A percentile compares a stretch with the other conserved stretches of the same genome.
These are phyloP conservation scores for Zymoseptoria passerinii DNA, from an alignment of 2,329 filamentous ascomycete genomes.

Conservation along the genomic window DNA sequence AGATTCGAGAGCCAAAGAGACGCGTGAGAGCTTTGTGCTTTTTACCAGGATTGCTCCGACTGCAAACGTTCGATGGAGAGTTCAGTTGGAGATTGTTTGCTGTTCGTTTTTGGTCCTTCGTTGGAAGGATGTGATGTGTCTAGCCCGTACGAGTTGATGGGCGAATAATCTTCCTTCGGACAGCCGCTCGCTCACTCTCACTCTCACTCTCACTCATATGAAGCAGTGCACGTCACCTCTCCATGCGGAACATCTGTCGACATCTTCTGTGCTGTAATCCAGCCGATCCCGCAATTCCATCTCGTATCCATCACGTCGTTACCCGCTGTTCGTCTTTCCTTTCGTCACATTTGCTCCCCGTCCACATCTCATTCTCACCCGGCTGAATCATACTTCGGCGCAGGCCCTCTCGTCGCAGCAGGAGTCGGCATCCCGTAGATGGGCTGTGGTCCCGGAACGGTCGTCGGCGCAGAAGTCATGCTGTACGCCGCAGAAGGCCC, in stretches of 20 bases:
- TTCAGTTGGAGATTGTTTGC: too few species aligned
- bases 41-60: too few species aligned
- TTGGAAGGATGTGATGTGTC: too few species aligned
- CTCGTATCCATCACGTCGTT: not conserved
- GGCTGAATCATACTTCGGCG: not conserved
- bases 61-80: too few species aligned
- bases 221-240: not conserved
- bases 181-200: too few species aligned
- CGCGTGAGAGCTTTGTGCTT: too few species aligned
- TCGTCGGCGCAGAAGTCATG: conserved; percentile 2
- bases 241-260: not conserved
- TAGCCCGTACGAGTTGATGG: too few species aligned
- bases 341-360: not conserved
- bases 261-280: not conserved
- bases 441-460: not conserved
- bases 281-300: not conserved
- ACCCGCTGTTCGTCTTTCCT: not conserved
- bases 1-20: too few species aligned
- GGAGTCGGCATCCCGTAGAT: not conserved
- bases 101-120: too few species aligned
- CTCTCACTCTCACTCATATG: too few species aligned
- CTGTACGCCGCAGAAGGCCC: not conserved
- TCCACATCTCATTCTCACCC: not conserved
- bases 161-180: too few species aligned
- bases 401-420: not conserved